Conservation (phyloP, 768 basidiomycete genomes). For the Omphalotus guepiniiformis region DNA sequence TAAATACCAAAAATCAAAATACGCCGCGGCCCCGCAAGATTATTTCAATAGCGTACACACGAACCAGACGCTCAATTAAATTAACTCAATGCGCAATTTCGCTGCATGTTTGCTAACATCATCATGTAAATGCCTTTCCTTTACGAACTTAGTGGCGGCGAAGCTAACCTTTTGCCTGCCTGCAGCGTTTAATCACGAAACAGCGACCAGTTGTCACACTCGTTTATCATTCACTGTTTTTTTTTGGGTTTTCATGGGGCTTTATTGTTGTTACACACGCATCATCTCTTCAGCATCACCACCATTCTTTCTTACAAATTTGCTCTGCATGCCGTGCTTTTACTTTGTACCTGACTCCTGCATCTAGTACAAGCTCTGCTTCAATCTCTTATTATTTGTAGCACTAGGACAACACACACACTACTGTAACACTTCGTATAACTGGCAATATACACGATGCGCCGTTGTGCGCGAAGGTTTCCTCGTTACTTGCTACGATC, state of each 20-base stretch:
- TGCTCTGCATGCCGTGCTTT: conserved; percentile 5
- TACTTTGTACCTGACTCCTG: conserved; percentile 12
- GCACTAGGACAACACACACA: conserved; percentile 29
- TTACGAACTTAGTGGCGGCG: background rate
- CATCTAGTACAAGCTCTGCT: conserved; percentile 14
- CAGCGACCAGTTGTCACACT: conserved; percentile 8
- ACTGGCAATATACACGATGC: conserved; percentile 35
- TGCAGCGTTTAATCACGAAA: conserved; percentile 6
- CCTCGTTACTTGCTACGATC: no score
- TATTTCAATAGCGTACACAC: background rate
- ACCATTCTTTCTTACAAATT: background rate
- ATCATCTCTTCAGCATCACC: conserved; percentile 10
- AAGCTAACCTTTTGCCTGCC: background rate
- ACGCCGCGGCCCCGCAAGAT: background rate
- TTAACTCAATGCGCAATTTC: background rate
- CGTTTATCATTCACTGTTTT: conserved; percentile 6
- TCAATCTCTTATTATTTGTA: conserved; percentile 22
- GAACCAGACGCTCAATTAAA: background rate
- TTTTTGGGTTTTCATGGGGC: conserved; percentile 7
- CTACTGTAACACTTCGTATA: conserved; percentile 27
- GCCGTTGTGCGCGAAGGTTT: conserved; percentile 20
- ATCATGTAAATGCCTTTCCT: background rate
- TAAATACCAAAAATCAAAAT: background rate
- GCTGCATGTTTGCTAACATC: background rate
- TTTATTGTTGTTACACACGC: conserved; percentile 11